phyloP scores from a whole-genome alignment of 2,329 filamentous ascomycete species.

The Clarireedia paspali region DNA sequence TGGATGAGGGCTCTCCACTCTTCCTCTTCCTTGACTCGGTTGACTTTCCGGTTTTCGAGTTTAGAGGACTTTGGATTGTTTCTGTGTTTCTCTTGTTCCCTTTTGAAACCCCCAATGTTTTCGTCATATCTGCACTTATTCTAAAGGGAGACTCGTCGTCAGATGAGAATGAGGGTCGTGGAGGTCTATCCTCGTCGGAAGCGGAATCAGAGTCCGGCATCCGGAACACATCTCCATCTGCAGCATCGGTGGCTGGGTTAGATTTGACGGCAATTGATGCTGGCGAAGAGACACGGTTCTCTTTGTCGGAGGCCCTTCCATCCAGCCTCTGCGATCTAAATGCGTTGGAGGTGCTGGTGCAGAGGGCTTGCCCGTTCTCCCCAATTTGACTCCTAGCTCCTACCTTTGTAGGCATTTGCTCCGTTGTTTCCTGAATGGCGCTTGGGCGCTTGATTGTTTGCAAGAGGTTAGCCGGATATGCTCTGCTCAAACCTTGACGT shows the following conservation, averaged over 20 bases:
- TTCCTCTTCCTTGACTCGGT: slow-evolving; percentile 17
- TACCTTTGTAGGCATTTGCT: background rate
- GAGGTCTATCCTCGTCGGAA: slow-evolving; percentile 3
- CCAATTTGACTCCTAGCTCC: background rate
- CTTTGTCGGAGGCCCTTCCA: background rate
- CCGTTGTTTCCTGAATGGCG: background rate
- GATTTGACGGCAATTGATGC: background rate
- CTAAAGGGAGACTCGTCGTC: background rate
- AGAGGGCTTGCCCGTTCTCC: background rate
- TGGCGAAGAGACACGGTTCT: background rate
- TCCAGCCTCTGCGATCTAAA: background rate
- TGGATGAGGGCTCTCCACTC: slow-evolving; percentile 1
- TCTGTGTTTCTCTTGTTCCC: background rate
- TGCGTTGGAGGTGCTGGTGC: background rate
- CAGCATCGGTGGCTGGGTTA: background rate
- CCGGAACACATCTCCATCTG: background rate
- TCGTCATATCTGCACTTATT: slow-evolving; percentile 6
- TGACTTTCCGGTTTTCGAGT: background rate
- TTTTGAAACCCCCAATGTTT: background rate
- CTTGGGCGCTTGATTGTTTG: slow-evolving; percentile 1
- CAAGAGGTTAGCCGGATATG: background rate
- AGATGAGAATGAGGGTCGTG: background rate
- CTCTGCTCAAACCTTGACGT: slow-evolving; percentile 3
- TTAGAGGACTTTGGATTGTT: background rate
- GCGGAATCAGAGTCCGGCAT: slow-evolving; percentile 1